Base-by-base conservation (phyloP, 805 yeast species). In the Lachancea sp. region DNA sequence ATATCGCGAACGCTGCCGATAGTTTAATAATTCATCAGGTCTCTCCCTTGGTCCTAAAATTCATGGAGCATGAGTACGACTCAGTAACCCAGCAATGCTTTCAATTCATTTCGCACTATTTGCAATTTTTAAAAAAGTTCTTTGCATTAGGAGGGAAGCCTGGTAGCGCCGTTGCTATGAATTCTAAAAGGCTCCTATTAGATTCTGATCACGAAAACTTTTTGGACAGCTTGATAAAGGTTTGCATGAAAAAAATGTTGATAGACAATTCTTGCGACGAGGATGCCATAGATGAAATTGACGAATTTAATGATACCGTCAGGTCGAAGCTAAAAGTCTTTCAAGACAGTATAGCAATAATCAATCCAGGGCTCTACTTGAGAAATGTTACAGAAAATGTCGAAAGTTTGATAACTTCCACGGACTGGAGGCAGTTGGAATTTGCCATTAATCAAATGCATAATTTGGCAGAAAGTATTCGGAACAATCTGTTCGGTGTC, bases 21-120 rank as follows among this genome's bases (percentile, higher is more conserved):
- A 67, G 65, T 32, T 73, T 77, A 50, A 67, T 85, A 15, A 59
- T 78, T 21, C 74, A 34, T 9, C 62, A 75, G 42, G 67, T 84
- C 15, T 75, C 86, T 69, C 96, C 97, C 17, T 68, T 78, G 22
- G 68, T 83, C 6, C 71, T 90, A 43, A 71, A 71, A 44, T 85
- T 82, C 48, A 71, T 92, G 56, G 72, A 77, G 22, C 83, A 87
- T 58, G 95, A 82, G 47, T 88, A 81, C 55, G 97, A 92, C 60
- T 97, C 92, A 50, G 81, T 90, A 11, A 77, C 94, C 1, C 70
- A 74, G 28, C 95, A 86, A 59, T 83, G 87, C 5, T 83, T 90
- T 55, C 82, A 92, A 7, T 83, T 87, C 52, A 67, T 92, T 34
- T 76, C 84, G 28, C 83, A 78, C 38, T 88, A 80, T 57, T 67